A percentile compares a stretch with the other conserved stretches of the same genome.
Evolutionary conservation across 1,139 yeast genomes (phyloP).

Genomic region (Saccharomyces hybrid): DNA sequence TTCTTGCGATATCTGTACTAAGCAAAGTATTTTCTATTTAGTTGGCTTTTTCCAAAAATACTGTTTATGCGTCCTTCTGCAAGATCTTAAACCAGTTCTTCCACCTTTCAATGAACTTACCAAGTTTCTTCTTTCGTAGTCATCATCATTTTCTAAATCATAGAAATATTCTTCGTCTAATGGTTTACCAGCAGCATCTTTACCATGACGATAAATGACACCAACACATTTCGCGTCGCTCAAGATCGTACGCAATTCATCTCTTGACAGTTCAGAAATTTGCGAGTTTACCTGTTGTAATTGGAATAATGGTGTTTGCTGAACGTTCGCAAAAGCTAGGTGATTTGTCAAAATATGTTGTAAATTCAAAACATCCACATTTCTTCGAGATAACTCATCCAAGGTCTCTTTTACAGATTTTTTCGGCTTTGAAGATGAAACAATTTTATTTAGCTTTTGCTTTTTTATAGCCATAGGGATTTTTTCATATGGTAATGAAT

Average conservation of each 20-base stretch:
- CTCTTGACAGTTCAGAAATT: slow-evolving; percentile 39
- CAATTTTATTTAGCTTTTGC: slow-evolving; percentile 1
- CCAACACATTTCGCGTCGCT: slow-evolving; percentile 52
- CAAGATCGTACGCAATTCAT: slow-evolving; percentile 41
- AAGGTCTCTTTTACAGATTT: slow-evolving; percentile 5
- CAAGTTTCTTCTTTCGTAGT: slow-evolving; percentile 56
- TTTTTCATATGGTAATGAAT: slow-evolving; percentile 2
- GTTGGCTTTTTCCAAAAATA: slow-evolving; percentile 76
- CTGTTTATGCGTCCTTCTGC: slow-evolving; percentile 91
- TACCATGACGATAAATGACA: slow-evolving; percentile 76
- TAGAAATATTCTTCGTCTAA: slow-evolving; percentile 91
- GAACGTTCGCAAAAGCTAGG: slow-evolving; percentile 79
- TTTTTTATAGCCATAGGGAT: slow-evolving; percentile 5
- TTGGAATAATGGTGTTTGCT: slow-evolving; percentile 74
- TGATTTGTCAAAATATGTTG: slow-evolving; percentile 69
- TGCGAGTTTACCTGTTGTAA: slow-evolving; percentile 53
- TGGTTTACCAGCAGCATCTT: slow-evolving; percentile 93
- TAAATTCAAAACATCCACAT: slow-evolving; percentile 35
- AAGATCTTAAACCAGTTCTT: slow-evolving; percentile 69
- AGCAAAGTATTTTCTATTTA: slow-evolving; percentile 10
- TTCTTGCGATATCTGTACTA: neutral
- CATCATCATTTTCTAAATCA: slow-evolving; percentile 73
- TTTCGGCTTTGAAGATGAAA: neutral
- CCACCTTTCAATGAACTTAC: slow-evolving; percentile 77
- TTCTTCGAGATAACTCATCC: slow-evolving; percentile 3